Evolutionary conservation across 345 rosid species (phyloP).

Genomic region (Carallia pectinifolia): DNA sequence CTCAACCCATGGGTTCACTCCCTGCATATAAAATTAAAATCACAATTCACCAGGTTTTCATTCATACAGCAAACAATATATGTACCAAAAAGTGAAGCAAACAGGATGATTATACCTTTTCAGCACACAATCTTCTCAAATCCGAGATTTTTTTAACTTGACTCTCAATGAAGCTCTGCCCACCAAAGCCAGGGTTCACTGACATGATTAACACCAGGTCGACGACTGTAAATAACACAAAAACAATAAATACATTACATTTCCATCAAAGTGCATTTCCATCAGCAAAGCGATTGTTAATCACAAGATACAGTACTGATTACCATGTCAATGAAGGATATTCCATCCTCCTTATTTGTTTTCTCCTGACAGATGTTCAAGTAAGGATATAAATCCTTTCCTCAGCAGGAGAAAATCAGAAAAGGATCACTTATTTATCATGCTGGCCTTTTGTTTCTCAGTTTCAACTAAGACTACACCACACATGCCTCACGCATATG

Average conservation of each 20-base stretch:
- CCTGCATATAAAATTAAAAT: conserved; percentile 38
- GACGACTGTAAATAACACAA: conserved; percentile 48
- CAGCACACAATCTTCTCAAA: conserved; percentile 79
- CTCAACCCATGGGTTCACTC: conserved; percentile 97
- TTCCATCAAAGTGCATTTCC: background rate
- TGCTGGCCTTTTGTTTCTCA: too few relatives aligned
- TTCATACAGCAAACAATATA: background rate
- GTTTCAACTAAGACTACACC: too few relatives aligned
- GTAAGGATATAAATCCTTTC: too few relatives aligned
- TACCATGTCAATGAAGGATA: too few relatives aligned
- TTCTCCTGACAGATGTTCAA: too few relatives aligned
- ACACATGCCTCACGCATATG: too few relatives aligned
- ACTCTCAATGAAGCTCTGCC: conserved; percentile 98
- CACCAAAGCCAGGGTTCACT: conserved; percentile 98
- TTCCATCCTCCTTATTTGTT: too few relatives aligned
- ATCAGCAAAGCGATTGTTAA: background rate
- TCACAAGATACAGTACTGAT: too few relatives aligned
- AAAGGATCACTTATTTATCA: too few relatives aligned
- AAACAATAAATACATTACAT: background rate
- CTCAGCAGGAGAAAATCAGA: too few relatives aligned
- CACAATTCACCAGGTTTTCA: conserved; percentile 7
- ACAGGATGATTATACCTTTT: conserved; percentile 50
- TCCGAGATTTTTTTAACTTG: conserved; percentile 96
- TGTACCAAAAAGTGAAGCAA: background rate
- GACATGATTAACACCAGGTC: conserved; percentile 98